Conservation (phyloP, 2,329 filamentous ascomycete genomes). For the Teratosphaeria epicoccoides region DNA sequence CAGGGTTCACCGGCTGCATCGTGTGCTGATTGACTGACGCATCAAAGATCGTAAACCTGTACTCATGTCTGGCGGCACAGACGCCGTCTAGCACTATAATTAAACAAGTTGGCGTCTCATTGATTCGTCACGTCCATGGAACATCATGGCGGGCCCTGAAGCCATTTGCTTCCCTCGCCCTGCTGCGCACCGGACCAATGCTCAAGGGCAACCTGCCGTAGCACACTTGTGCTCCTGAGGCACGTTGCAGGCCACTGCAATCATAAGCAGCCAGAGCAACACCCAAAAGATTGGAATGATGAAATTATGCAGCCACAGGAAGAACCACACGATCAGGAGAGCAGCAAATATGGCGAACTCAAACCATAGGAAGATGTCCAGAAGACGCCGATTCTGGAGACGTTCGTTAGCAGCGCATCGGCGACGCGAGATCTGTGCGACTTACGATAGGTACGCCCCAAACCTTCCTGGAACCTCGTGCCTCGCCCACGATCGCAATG, state of each 20-base stretch:
- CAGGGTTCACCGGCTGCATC: too few species aligned
- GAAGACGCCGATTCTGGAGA: not conserved
- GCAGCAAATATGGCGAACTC: not conserved
- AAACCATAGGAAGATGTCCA: not conserved
- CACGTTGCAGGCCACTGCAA: not conserved
- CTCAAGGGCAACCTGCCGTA: not conserved
- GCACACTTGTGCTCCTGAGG: not conserved
- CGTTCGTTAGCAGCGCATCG: not conserved
- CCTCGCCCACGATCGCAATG: not conserved
- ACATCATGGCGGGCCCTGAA: too few species aligned
- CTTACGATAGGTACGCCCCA: not conserved
- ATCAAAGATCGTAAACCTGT: too few species aligned
- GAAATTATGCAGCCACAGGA: not conserved
- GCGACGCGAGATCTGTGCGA: not conserved
- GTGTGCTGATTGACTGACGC: too few species aligned
- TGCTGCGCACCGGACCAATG: not conserved
- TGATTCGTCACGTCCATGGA: too few species aligned
- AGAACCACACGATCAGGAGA: not conserved
- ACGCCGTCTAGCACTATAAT: too few species aligned
- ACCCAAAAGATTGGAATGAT: not conserved
- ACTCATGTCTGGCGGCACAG: too few species aligned
- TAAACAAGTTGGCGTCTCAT: too few species aligned
- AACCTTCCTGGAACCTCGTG: not conserved
- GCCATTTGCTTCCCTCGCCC: too few species aligned
- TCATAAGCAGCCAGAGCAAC: not conserved